A percentile compares a stretch with the other conserved stretches of the same genome.
Conservation (phyloP, 345 rosid species). For the Acer campestre region DNA sequence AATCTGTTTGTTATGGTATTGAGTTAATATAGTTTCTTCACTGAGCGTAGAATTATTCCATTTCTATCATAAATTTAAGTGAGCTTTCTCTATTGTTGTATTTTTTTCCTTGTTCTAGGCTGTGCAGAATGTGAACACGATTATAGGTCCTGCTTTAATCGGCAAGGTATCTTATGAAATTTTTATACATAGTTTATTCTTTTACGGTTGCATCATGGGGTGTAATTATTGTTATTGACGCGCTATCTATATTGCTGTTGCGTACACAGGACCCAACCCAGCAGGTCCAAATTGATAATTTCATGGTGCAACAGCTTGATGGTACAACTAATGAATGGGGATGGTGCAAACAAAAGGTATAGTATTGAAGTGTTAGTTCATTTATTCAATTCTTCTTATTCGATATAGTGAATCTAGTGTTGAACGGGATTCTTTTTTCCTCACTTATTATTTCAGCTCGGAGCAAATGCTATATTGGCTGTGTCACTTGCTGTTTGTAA, state of each 20-base stretch:
- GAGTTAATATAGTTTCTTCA: background rate
- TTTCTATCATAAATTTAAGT: background rate
- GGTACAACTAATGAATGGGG: conserved; percentile 84
- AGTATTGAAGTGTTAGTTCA: background rate
- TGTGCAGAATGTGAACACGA: conserved; percentile 56
- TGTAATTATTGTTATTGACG: background rate
- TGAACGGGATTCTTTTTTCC: background rate
- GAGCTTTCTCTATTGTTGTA: background rate
- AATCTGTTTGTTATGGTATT: background rate
- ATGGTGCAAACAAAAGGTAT: conserved; percentile 80
- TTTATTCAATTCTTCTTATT: background rate
- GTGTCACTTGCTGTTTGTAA: conserved; percentile 79
- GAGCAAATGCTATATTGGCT: conserved; percentile 76
- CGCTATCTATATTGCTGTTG: background rate
- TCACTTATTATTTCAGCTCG: conserved; percentile 42
- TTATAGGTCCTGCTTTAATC: conserved; percentile 64
- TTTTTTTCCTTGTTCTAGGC: conserved; percentile 40
- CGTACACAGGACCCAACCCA: conserved; percentile 58
- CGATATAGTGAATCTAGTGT: background rate
- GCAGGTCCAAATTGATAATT: conserved; percentile 53
- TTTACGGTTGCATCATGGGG: no score
- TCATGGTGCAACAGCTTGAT: conserved; percentile 72
- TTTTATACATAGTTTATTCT: background rate
- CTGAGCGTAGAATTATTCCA: background rate
- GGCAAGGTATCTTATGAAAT: conserved; percentile 52